phyloP scores from a whole-genome alignment of 1,284 basidiomycete genomes.

The Cryptococcus amylolentus region DNA sequence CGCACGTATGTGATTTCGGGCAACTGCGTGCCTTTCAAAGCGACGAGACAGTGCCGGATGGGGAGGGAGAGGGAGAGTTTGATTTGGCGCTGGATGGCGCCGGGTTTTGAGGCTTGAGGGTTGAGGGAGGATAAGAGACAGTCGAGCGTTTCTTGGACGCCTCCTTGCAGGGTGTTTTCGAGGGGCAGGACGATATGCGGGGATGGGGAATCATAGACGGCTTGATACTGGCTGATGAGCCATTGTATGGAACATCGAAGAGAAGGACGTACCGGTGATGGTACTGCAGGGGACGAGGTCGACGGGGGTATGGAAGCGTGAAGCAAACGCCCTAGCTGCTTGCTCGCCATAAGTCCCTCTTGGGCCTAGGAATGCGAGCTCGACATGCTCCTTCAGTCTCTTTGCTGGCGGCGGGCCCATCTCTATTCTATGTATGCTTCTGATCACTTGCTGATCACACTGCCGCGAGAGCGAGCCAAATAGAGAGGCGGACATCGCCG shows the following conservation, averaged over 20 bases:
- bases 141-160: conserved; percentile 46
- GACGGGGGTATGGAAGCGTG: conserved; percentile 9
- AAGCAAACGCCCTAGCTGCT: conserved; percentile 24
- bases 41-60: conserved; percentile 47
- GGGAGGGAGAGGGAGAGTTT: conserved; percentile 20
- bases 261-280: conserved; percentile 26
- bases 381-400: neutral
- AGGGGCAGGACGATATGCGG: conserved; percentile 43
- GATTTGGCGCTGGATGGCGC: neutral
- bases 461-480: no score
- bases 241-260: neutral
- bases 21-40: conserved; percentile 25
- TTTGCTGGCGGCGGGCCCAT: neutral
- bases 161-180: conserved; percentile 48
- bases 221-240: conserved; percentile 13
- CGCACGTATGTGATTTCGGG: conserved; percentile 39
- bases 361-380: conserved; percentile 47
- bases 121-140: conserved; percentile 22
- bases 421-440: no score
- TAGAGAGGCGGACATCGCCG: no score
- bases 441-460: no score
- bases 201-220: conserved; percentile 23
- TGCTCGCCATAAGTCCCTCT: conserved; percentile 47
- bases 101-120: neutral
- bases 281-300: conserved; percentile 32